Percentiles rank a stretch among this genome's conserved stretches.
Conservation (phyloP, 2,329 filamentous ascomycete species). For the Myriosclerotinia scirpicola region DNA sequence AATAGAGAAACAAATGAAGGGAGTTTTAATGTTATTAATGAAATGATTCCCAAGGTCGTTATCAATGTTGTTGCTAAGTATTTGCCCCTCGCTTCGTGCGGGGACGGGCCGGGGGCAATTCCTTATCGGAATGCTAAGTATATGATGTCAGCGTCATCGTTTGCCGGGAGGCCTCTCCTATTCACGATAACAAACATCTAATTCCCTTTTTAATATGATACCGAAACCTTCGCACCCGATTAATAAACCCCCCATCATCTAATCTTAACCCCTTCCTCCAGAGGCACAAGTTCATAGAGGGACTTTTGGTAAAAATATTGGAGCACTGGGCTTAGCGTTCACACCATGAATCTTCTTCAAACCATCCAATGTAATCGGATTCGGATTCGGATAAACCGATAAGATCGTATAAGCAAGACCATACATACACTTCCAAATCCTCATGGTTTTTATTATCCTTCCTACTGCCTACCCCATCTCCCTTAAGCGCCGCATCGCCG, state of each 20-base stretch:
- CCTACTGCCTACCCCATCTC: no score
- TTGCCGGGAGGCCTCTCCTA: not conserved
- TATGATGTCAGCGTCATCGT: not conserved
- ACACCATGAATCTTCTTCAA: not conserved
- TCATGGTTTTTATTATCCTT: no score
- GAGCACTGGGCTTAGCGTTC: no score
- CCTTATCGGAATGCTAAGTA: slow-evolving; percentile 10
- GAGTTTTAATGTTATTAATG: not conserved
- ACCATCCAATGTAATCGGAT: not conserved
- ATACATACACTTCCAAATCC: not conserved
- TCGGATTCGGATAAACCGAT: not conserved
- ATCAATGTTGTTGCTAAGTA: not conserved
- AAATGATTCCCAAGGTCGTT: not conserved
- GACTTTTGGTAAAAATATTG: no score
- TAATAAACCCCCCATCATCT: no score
- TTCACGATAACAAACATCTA: not conserved
- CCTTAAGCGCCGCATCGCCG: no score
- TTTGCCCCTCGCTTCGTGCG: slow-evolving; percentile 16
- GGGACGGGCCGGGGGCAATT: not conserved
- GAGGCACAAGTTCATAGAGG: no score
- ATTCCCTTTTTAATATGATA: no score
- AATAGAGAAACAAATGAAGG: not conserved
- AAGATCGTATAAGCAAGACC: not conserved
- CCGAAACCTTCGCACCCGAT: no score
- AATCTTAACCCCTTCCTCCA: not conserved